These are phyloP conservation scores for Saturnispora diversa DNA, from an alignment of 805 yeast species.

Conservation along the genomic window DNA sequence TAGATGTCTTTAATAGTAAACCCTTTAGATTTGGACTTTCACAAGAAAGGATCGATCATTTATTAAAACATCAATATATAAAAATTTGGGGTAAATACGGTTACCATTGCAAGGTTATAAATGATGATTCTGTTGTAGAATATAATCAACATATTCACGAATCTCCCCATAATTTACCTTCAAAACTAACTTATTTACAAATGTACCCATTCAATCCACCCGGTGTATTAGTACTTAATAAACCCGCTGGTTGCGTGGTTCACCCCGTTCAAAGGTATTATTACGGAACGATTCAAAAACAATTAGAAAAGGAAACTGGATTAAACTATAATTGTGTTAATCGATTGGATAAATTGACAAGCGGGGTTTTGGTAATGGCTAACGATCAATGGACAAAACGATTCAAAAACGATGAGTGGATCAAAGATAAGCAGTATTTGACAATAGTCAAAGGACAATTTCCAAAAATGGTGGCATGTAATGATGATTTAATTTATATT, in stretches of 20 bases:
- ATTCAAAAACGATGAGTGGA: constrained; percentile 19
- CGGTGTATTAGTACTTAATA: constrained; percentile 33
- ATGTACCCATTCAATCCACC: not conserved
- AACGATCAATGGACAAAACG: constrained; percentile 27
- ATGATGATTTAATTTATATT: constrained; percentile 31
- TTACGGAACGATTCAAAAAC: constrained; percentile 39
- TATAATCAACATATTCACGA: constrained; percentile 15
- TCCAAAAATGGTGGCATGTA: constrained; percentile 26
- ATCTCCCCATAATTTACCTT: constrained; percentile 8
- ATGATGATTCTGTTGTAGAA: constrained; percentile 1
- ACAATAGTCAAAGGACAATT: constrained; percentile 37
- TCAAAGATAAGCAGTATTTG: constrained; percentile 31
- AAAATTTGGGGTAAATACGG: constrained; percentile 5
- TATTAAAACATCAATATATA: not conserved
- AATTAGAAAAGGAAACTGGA: constrained; percentile 29
- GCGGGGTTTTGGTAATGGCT: constrained; percentile 42
- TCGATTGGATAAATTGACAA: constrained; percentile 44
- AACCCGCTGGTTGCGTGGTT: constrained; percentile 45
- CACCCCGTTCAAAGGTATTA: constrained; percentile 41
- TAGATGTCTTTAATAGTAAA: constrained; percentile 10
- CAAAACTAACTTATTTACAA: not conserved
- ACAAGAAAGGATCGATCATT: not conserved
- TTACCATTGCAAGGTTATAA: too few relatives aligned
- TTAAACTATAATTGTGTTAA: constrained; percentile 32
- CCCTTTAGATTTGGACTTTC: constrained; percentile 12